These are phyloP conservation scores for Aristolochia californica DNA, from an alignment of 164 flowering plant species.

Conservation along the genomic window DNA sequence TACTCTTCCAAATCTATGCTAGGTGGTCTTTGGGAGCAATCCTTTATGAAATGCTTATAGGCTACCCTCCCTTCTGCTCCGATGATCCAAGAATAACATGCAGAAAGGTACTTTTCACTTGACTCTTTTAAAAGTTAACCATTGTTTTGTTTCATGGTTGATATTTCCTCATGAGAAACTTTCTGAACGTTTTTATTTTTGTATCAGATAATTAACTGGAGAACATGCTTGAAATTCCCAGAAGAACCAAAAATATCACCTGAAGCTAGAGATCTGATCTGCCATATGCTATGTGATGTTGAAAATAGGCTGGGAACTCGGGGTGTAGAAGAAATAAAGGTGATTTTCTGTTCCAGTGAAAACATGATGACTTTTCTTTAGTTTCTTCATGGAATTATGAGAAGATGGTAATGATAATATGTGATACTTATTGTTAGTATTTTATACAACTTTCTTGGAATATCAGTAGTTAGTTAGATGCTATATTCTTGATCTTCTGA, in stretches of 20 bases:
- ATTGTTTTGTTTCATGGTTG: not conserved
- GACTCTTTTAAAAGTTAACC: not conserved
- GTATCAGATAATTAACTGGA: slow-evolving; percentile 79
- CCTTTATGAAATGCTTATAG: slow-evolving; percentile 85
- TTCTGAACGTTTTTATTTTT: slow-evolving; percentile 6
- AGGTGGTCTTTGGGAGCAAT: slow-evolving; percentile 90
- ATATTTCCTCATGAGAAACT: slow-evolving; percentile 2
- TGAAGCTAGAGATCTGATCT: slow-evolving; percentile 73
- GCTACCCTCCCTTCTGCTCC: slow-evolving; percentile 90
- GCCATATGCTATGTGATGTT: slow-evolving; percentile 73
- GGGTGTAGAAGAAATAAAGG: slow-evolving; percentile 89
- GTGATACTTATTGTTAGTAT: too few relatives aligned
- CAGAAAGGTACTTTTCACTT: slow-evolving; percentile 52
- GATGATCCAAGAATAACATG: slow-evolving; percentile 82
- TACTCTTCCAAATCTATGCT: not conserved
- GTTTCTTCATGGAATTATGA: too few relatives aligned
- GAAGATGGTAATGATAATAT: too few relatives aligned
- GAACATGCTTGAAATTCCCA: slow-evolving; percentile 77
- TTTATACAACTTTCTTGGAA: too few relatives aligned
- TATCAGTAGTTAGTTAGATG: too few relatives aligned
- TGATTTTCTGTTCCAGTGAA: slow-evolving; percentile 3
- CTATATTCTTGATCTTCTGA: too few relatives aligned
- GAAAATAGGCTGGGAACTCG: slow-evolving; percentile 68
- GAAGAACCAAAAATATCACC: slow-evolving; percentile 73
- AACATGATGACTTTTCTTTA: too few relatives aligned